phyloP scores from a whole-genome alignment of 768 basidiomycete species.

The Galerina marginata region DNA sequence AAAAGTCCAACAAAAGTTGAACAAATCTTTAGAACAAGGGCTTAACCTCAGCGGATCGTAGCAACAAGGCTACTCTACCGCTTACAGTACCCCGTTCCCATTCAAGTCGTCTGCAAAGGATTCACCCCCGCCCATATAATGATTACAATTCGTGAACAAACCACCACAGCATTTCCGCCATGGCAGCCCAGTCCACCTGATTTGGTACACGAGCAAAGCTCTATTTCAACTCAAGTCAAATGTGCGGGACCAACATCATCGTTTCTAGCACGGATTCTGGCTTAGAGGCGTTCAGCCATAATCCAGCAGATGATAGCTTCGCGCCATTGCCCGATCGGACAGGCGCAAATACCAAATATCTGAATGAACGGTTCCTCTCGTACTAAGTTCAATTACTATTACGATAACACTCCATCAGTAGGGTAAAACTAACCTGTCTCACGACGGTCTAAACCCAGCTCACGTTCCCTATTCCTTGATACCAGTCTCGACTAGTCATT shows the following conservation, averaged over 20 bases:
- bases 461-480: constrained; percentile 63
- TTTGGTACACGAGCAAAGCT: constrained; percentile 76
- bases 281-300: constrained; percentile 88
- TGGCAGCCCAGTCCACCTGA: constrained; percentile 52
- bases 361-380: constrained; percentile 84
- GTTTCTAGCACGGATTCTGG: constrained; percentile 80
- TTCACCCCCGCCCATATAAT: constrained; percentile 74
- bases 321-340: constrained; percentile 79
- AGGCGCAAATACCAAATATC: constrained; percentile 83
- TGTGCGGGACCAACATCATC: constrained; percentile 73
- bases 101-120: constrained; percentile 83
- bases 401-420: constrained; percentile 78
- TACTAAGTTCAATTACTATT: constrained; percentile 84
- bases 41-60: constrained; percentile 81
- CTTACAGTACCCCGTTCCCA: constrained; percentile 78
- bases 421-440: constrained; percentile 89
- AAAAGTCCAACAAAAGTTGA: constrained; percentile 54
- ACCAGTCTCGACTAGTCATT: constrained; percentile 13
- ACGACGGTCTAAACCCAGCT: constrained; percentile 85
- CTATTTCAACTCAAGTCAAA: constrained; percentile 69
- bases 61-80: constrained; percentile 80
- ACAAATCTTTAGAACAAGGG: constrained; percentile 75
- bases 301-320: constrained; percentile 85
- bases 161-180: constrained; percentile 59
- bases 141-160: constrained; percentile 63